A percentile compares a stretch with the other conserved stretches of the same genome.
Conservation (phyloP, 176 grass and related monocot genomes). For the Cenchrus americanus region DNA sequence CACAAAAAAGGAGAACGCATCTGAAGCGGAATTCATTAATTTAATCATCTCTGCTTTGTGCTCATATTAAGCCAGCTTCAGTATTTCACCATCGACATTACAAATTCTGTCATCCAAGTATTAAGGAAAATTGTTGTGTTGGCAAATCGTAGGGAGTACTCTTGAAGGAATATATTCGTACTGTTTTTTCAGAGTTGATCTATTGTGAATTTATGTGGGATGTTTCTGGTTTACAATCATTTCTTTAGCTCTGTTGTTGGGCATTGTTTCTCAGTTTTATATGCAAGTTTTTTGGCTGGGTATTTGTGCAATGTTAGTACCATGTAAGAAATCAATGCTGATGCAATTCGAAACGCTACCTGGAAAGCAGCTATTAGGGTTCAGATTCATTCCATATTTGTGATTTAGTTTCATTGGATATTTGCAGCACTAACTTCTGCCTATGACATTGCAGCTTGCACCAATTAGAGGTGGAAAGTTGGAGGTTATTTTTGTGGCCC, state of each 20-base stretch:
- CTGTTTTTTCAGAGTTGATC: neutral
- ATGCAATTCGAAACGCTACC: neutral
- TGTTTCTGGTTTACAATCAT: neutral
- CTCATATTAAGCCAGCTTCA: neutral
- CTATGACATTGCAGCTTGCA: conserved; percentile 48
- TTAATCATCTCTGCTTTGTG: neutral
- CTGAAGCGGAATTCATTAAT: neutral
- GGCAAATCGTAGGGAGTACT: neutral
- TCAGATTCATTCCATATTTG: conserved; percentile 1
- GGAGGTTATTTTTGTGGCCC: conserved; percentile 75
- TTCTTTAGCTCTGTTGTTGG: neutral
- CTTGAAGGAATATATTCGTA: neutral
- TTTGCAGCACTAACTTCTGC: neutral
- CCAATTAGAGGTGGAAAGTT: conserved; percentile 55
- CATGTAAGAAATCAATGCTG: neutral
- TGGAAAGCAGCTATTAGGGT: neutral
- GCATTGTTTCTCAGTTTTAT: neutral
- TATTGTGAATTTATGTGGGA: neutral
- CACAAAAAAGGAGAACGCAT: neutral
- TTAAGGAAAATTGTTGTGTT: neutral
- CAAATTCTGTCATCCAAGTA: neutral
- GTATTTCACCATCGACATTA: neutral
- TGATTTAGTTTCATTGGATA: neutral
- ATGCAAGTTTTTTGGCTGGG: neutral
- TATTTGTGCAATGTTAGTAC: neutral